A percentile compares a stretch with the other conserved stretches of the same genome.
These are phyloP conservation scores for Misopates orontium DNA, from an alignment of 257 asterid species.

Conservation along the genomic window DNA sequence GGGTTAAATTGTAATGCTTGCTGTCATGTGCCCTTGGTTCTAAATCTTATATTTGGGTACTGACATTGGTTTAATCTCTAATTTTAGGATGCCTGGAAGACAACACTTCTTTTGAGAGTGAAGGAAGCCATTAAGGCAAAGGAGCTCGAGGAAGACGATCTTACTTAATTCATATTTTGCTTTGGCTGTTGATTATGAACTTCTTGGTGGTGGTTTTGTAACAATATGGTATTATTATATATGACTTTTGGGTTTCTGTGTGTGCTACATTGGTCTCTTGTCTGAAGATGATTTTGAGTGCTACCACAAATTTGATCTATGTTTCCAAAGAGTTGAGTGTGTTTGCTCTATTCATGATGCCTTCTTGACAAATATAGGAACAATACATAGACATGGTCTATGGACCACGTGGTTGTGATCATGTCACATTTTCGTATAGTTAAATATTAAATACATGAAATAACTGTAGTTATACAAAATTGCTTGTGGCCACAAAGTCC, in stretches of 20 bases:
- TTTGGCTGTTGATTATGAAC: neutral
- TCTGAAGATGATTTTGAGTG: slow-evolving; percentile 19
- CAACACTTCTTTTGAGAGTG: slow-evolving; percentile 90
- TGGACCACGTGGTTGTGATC: no score
- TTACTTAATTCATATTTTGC: slow-evolving; percentile 48
- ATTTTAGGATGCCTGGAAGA: slow-evolving; percentile 85
- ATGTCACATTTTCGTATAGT: no score
- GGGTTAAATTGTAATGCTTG: neutral
- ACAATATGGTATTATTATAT: slow-evolving; percentile 19
- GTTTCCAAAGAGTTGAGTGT: neutral
- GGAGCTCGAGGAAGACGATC: slow-evolving; percentile 94
- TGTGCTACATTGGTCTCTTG: slow-evolving; percentile 27
- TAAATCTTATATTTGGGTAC: neutral
- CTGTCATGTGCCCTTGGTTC: neutral
- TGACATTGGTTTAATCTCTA: slow-evolving; percentile 1
- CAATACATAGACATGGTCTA: no score
- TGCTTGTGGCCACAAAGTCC: no score
- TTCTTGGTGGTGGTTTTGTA: slow-evolving; percentile 21
- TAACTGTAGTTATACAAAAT: no score
- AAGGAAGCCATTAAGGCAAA: slow-evolving; percentile 93
- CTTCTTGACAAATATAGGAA: no score
- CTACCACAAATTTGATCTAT: neutral
- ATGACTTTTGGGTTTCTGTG: slow-evolving; percentile 15
- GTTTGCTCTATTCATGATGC: no score
- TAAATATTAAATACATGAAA: no score